Percentiles rank a stretch among this genome's conserved stretches.
Evolutionary conservation across 2,329 filamentous ascomycete species (phyloP).

Genomic region (Colletotrichum agaves): DNA sequence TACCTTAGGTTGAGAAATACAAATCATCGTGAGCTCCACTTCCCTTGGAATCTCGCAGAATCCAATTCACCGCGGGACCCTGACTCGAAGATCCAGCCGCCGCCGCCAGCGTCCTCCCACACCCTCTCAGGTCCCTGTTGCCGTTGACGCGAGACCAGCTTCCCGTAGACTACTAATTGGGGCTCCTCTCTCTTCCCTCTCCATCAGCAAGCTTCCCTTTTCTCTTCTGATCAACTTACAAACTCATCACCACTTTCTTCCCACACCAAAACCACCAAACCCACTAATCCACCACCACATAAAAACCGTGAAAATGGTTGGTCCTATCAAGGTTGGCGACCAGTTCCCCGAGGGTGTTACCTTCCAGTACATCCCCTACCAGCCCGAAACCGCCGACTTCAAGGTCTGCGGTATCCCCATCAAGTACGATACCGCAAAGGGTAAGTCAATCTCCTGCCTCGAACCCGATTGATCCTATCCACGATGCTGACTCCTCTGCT

Average conservation of each 20-base stretch:
- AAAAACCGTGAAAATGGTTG: slow-evolving; percentile 54
- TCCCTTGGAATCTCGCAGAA: slow-evolving; percentile 36
- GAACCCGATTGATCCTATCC: slow-evolving; percentile 5
- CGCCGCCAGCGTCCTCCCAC: background rate
- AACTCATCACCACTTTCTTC: slow-evolving; percentile 3
- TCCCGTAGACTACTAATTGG: slow-evolving; percentile 29
- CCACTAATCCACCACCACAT: slow-evolving; percentile 6
- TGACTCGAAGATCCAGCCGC: slow-evolving; percentile 25
- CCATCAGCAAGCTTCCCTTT: background rate
- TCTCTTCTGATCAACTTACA: slow-evolving; percentile 1
- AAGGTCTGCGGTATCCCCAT: slow-evolving; percentile 82
- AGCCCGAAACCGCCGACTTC: slow-evolving; percentile 73
- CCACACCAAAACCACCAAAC: background rate
- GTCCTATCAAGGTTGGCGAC: slow-evolving; percentile 81
- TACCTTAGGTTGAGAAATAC: no score
- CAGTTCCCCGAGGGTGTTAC: slow-evolving; percentile 82
- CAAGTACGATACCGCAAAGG: slow-evolving; percentile 82
- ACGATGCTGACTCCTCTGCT: background rate
- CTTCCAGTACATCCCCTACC: slow-evolving; percentile 87
- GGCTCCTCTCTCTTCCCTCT: background rate
- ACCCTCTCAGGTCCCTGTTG: background rate
- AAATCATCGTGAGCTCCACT: slow-evolving; percentile 36
- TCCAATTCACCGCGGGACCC: slow-evolving; percentile 32
- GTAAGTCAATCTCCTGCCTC: slow-evolving; percentile 49
- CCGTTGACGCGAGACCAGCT: slow-evolving; percentile 8